Evolutionary conservation across 768 basidiomycete species (phyloP).

Genomic region (Amanita pallidorosea): DNA sequence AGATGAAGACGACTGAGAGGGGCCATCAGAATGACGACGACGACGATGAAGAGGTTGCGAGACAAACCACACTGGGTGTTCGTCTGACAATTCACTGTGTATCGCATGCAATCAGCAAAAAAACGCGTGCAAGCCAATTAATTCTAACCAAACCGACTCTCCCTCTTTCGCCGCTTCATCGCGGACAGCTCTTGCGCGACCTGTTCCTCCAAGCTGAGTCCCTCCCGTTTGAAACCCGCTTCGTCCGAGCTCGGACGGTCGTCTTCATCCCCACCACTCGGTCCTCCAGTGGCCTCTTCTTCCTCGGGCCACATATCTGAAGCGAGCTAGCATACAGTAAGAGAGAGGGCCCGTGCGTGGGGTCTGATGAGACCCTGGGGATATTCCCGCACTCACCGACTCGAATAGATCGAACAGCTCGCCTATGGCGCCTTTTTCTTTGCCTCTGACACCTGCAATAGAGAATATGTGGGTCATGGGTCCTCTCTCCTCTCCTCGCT

Average conservation of each 20-base stretch:
- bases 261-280: conserved; percentile 11
- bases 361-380: not conserved
- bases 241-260: conserved; percentile 13
- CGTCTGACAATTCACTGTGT: conserved; percentile 68
- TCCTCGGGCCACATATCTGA: conserved; percentile 58
- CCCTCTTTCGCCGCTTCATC: conserved; percentile 55
- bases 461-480: no score
- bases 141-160: conserved; percentile 51
- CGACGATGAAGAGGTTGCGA: conserved; percentile 1
- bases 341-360: no score
- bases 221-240: conserved; percentile 14
- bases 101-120: not conserved
- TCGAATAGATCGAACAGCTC: conserved; percentile 77
- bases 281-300: not conserved
- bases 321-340: conserved; percentile 38
- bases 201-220: conserved; percentile 54
- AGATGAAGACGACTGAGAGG: conserved; percentile 64
- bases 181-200: conserved; percentile 62
- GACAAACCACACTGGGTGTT: conserved; percentile 67
- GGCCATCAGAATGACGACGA: not conserved
- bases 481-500: no score
- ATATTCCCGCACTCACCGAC: conserved; percentile 33
- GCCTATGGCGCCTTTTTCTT: conserved; percentile 66
- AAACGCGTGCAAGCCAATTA: not conserved
- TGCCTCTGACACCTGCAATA: conserved; percentile 58